Evolutionary conservation across 1,139 yeast genomes (phyloP).

Genomic region (Candida sanyaensis): DNA sequence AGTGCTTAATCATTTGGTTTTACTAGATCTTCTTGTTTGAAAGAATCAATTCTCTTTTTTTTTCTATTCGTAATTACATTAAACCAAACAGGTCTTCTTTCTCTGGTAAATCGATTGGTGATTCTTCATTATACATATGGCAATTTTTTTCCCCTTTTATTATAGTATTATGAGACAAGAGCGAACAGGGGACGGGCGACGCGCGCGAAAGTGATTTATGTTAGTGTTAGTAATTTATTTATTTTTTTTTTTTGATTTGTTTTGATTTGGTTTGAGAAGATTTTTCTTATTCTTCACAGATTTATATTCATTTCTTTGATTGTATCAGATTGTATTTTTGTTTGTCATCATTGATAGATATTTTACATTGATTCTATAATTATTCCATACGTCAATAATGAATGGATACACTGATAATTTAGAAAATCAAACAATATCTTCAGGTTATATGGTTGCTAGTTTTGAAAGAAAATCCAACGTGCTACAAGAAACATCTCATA

Average conservation of each 20-base stretch:
- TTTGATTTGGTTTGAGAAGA: background rate
- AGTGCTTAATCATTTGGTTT: background rate
- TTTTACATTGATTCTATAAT: no score
- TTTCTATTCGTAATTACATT: no score
- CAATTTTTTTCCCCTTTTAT: no score
- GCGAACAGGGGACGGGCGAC: no score
- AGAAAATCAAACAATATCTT: background rate
- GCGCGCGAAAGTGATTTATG: no score
- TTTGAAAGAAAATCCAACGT: constrained; percentile 5
- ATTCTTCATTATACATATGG: no score
- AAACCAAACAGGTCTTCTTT: background rate
- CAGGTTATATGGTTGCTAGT: background rate
- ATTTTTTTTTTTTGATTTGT: background rate
- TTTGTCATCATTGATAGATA: background rate
- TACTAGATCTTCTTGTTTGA: background rate
- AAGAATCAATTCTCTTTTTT: background rate
- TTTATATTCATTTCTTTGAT: background rate
- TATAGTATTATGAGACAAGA: no score
- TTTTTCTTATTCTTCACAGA: background rate
- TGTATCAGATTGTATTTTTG: background rate
- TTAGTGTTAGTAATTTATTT: background rate
- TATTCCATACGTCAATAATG: no score
- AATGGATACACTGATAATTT: background rate
- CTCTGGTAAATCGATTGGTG: background rate
- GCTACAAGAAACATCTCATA: constrained; percentile 11